Percentiles rank a stretch among this genome's conserved stretches.
Conservation (phyloP, 768 basidiomycete species). For the Pilatotrama ljubarskyi region DNA sequence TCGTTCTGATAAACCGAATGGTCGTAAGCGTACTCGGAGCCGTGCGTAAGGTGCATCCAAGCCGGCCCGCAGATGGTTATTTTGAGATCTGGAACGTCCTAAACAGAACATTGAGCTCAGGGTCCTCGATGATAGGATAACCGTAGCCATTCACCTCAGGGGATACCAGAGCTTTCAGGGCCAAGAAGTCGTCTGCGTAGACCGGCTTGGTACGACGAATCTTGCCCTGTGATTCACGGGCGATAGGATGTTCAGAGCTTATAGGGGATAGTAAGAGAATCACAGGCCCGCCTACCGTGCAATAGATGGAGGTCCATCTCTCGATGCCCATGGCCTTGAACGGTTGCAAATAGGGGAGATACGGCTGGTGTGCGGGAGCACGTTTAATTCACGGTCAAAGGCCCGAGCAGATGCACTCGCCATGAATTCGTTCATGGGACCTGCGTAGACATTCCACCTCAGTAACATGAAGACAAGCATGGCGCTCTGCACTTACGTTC, state of each 20-base stretch:
- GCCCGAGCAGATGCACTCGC: slow-evolving; percentile 16
- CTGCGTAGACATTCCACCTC: neutral
- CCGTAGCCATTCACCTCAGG: too few relatives aligned
- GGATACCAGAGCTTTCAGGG: slow-evolving; percentile 53
- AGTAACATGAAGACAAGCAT: neutral
- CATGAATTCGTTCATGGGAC: slow-evolving; percentile 17
- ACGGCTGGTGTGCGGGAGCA: slow-evolving; percentile 15
- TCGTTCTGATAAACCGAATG: slow-evolving; percentile 59
- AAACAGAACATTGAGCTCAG: neutral
- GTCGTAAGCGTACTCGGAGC: slow-evolving; percentile 55
- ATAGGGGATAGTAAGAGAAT: too few relatives aligned
- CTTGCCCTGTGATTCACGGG: slow-evolving; percentile 46
- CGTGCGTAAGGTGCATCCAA: slow-evolving; percentile 72
- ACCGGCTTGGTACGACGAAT: slow-evolving; percentile 59
- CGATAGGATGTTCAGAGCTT: neutral
- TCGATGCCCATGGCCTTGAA: slow-evolving; percentile 23
- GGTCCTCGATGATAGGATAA: too few relatives aligned
- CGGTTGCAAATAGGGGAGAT: slow-evolving; percentile 25
- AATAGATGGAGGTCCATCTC: slow-evolving; percentile 23
- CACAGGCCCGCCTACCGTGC: slow-evolving; percentile 18
- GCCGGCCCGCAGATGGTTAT: slow-evolving; percentile 68
- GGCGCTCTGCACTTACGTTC: slow-evolving; percentile 37
- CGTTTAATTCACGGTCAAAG: slow-evolving; percentile 19
- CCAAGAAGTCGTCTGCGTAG: slow-evolving; percentile 61
- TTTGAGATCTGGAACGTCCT: slow-evolving; percentile 69